A percentile compares a stretch with the other conserved stretches of the same genome.
Conservation (phyloP, 306 rosid genomes). For the Dryas octopetala region DNA sequence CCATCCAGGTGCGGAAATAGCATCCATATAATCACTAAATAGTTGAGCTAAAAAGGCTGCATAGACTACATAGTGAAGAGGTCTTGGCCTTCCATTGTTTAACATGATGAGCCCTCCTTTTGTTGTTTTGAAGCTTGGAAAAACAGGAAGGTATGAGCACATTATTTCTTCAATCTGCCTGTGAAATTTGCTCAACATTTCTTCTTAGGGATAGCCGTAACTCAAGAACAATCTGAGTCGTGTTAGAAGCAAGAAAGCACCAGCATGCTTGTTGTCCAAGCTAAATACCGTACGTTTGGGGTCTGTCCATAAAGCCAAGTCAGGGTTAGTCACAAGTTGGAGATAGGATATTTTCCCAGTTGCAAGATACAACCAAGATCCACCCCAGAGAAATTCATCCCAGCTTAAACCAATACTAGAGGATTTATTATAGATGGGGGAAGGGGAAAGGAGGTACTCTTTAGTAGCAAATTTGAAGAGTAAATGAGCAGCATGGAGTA, state of each 20-base stretch:
- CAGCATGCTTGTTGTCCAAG: conserved; percentile 80
- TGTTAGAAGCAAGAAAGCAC: conserved; percentile 65
- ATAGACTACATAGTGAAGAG: conserved; percentile 49
- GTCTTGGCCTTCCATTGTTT: conserved; percentile 44
- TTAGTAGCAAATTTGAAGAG: conserved; percentile 44
- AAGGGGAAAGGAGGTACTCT: conserved; percentile 1
- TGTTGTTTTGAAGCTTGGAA: conserved; percentile 12
- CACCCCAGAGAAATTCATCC: conserved; percentile 70
- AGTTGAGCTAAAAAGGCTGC: conserved; percentile 20
- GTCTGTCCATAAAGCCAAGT: conserved; percentile 58
- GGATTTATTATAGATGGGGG: conserved; percentile 39
- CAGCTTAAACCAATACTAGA: conserved; percentile 45
- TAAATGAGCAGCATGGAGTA: conserved; percentile 59
- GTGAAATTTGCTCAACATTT: conserved; percentile 57
- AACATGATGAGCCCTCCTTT: conserved; percentile 18
- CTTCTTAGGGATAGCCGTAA: conserved; percentile 67
- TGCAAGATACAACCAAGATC: conserved; percentile 69
- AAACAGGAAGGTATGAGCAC: conserved; percentile 48
- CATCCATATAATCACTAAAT: conserved; percentile 14
- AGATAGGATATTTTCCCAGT: conserved; percentile 63
- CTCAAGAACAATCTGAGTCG: conserved; percentile 63
- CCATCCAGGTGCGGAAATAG: neutral
- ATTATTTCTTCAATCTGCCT: conserved; percentile 50
- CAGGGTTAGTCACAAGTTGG: conserved; percentile 51
- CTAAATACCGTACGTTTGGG: conserved; percentile 52